phyloP scores from a whole-genome alignment of 257 asterid genomes.

The Galeopsis tetrahit region DNA sequence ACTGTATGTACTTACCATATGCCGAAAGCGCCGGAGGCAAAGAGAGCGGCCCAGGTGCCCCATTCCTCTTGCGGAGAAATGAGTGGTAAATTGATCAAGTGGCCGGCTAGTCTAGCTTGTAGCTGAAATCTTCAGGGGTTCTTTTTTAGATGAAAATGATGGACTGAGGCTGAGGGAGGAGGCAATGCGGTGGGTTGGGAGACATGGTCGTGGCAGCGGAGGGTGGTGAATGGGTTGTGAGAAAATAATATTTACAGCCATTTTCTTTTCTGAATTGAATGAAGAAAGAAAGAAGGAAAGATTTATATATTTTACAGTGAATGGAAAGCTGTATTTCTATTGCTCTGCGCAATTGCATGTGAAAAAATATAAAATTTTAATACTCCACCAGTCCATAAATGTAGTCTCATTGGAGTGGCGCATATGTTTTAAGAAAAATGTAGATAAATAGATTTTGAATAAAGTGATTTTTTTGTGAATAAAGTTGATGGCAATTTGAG shows the following conservation, averaged over 20 bases:
- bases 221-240: conserved; percentile 26
- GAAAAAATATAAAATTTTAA: no score
- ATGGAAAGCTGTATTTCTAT: no score
- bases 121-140: conserved; percentile 24
- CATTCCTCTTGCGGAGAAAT: conserved; percentile 92
- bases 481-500: no score
- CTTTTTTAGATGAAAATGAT: conserved; percentile 14
- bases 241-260: conserved; percentile 36
- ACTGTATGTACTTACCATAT: conserved; percentile 73
- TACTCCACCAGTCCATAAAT: no score
- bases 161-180: conserved; percentile 22
- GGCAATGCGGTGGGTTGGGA: conserved; percentile 27
- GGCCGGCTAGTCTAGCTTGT: no score
- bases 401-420: no score
- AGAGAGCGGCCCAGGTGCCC: conserved; percentile 96
- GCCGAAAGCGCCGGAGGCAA: conserved; percentile 92
- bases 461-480: no score
- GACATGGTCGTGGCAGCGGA: conserved; percentile 15
- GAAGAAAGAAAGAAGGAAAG: conserved; percentile 9
- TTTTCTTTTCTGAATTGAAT: no score
- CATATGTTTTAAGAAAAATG: no score
- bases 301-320: no score
- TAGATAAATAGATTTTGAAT: no score
- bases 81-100: conserved; percentile 67
- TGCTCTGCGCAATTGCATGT: no score